Evolutionary conservation across 108 stramenopile species (phyloP).

Genomic region (Cylindrotheca closterium): DNA sequence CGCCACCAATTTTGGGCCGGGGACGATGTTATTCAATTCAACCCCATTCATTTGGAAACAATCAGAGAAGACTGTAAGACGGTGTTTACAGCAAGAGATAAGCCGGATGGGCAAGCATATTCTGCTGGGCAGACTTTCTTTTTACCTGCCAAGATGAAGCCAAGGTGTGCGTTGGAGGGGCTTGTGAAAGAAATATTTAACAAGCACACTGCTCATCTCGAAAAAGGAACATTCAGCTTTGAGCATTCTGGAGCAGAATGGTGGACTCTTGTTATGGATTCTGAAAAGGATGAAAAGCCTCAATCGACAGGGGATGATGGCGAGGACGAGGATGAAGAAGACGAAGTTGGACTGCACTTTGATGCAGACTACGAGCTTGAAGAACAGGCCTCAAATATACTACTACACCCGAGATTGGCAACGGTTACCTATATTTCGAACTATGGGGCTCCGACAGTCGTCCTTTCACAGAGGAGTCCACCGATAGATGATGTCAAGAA

Average conservation of each 20-base stretch:
- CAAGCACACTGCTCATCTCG: slow-evolving; percentile 59
- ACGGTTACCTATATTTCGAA: slow-evolving; percentile 88
- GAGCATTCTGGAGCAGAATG: slow-evolving; percentile 86
- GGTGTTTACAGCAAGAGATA: slow-evolving; percentile 78
- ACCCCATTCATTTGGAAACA: slow-evolving; percentile 17
- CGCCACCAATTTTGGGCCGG: slow-evolving; percentile 60
- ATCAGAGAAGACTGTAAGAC: slow-evolving; percentile 62
- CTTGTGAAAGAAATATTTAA: slow-evolving; percentile 75
- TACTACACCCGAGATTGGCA: slow-evolving; percentile 81
- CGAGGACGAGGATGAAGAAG: slow-evolving; percentile 54
- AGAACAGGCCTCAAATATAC: slow-evolving; percentile 59
- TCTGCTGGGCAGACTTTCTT: slow-evolving; percentile 82
- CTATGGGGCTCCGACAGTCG: slow-evolving; percentile 82
- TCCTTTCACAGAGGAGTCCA: slow-evolving; percentile 60
- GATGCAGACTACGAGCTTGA: slow-evolving; percentile 92
- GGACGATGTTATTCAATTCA: slow-evolving; percentile 43
- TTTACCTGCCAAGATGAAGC: slow-evolving; percentile 73
- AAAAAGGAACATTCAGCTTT: slow-evolving; percentile 55
- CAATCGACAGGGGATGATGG: slow-evolving; percentile 22
- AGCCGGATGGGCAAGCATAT: slow-evolving; percentile 69
- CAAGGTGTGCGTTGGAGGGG: slow-evolving; percentile 81
- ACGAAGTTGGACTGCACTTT: slow-evolving; percentile 88
- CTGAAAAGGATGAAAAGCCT: slow-evolving; percentile 21
- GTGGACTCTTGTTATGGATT: slow-evolving; percentile 90
- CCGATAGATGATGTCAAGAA: slow-evolving; percentile 57